phyloP scores from a whole-genome alignment of 352 stramenopile species.

The Globisporangium okanoganense region DNA sequence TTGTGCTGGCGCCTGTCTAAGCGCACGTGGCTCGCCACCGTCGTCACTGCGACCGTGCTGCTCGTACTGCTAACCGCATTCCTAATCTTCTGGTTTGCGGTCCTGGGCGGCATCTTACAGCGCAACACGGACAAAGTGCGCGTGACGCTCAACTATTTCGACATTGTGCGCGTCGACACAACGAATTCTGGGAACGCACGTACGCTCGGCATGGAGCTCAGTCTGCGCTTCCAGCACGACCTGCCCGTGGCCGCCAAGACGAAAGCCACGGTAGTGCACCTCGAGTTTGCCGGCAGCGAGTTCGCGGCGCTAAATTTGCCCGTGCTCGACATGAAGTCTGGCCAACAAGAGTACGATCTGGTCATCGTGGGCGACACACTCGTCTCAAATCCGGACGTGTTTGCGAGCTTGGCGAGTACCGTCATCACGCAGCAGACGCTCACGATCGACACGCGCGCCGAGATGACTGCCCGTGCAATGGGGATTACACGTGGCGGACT shows the following conservation, averaged over 20 bases:
- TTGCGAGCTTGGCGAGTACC: conserved; percentile 30
- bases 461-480: conserved; percentile 34
- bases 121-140: conserved; percentile 46
- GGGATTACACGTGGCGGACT: conserved; percentile 47
- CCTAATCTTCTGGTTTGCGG: conserved; percentile 50
- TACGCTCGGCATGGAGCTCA: conserved; percentile 40
- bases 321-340: conserved; percentile 38
- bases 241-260: conserved; percentile 30
- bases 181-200: conserved; percentile 13
- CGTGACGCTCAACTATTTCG: conserved; percentile 55
- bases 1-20: conserved; percentile 50
- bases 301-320: conserved; percentile 48
- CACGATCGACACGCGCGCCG: conserved; percentile 12
- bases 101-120: conserved; percentile 52
- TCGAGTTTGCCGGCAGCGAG: conserved; percentile 35
- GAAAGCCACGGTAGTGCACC: conserved; percentile 35
- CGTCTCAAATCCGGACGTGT: conserved; percentile 34
- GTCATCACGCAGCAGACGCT: conserved; percentile 32
- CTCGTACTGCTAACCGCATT: conserved; percentile 38
- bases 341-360: conserved; percentile 46
- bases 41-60: conserved; percentile 32
- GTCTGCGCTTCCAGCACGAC: conserved; percentile 43
- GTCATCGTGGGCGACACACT: conserved; percentile 25
- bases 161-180: conserved; percentile 39
- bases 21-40: conserved; percentile 33